Conservation (phyloP, 2,329 filamentous ascomycete genomes). For the Boeremia exigua region DNA sequence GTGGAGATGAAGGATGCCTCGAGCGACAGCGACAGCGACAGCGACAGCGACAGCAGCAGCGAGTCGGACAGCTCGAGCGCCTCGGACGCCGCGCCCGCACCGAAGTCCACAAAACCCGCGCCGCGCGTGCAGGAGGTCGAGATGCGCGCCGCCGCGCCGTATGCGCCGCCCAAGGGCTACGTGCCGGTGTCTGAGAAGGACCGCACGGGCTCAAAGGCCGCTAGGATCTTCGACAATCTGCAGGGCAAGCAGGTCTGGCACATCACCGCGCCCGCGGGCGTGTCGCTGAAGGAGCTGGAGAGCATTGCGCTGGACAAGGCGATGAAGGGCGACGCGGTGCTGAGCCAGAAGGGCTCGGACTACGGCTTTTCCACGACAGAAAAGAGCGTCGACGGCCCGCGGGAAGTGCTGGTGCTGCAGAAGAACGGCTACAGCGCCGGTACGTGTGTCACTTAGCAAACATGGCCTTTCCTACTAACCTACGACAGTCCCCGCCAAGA, state of each 20-base stretch:
- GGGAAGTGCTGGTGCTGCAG: slow-evolving; percentile 67
- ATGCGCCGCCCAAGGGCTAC: slow-evolving; percentile 55
- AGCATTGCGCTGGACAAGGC: slow-evolving; percentile 68
- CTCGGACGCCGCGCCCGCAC: slow-evolving; percentile 42
- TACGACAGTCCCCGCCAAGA: slow-evolving; percentile 32
- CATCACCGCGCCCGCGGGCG: slow-evolving; percentile 73
- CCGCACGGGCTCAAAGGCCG: slow-evolving; percentile 35
- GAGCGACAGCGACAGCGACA: slow-evolving; percentile 20
- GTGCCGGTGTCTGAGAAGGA: slow-evolving; percentile 56
- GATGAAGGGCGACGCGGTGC: slow-evolving; percentile 59
- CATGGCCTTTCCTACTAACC: slow-evolving; percentile 13
- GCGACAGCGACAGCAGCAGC: slow-evolving; percentile 25
- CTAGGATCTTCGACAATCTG: slow-evolving; percentile 64
- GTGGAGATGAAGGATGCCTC: slow-evolving; percentile 19
- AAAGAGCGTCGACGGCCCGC: slow-evolving; percentile 58
- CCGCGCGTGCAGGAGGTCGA: slow-evolving; percentile 34
- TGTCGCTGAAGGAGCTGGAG: slow-evolving; percentile 72
- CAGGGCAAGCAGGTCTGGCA: slow-evolving; percentile 81
- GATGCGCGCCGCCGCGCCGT: slow-evolving; percentile 45
- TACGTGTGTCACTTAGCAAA: slow-evolving; percentile 47
- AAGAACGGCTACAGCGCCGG: slow-evolving; percentile 62
- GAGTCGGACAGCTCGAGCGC: slow-evolving; percentile 46
- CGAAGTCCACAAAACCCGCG: slow-evolving; percentile 21
- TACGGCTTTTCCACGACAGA: slow-evolving; percentile 65
- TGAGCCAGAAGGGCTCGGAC: slow-evolving; percentile 68